A percentile compares a stretch with the other conserved stretches of the same genome.
phyloP scores from a whole-genome alignment of 108 stramenopile species.

The Nitzschia sp. region DNA sequence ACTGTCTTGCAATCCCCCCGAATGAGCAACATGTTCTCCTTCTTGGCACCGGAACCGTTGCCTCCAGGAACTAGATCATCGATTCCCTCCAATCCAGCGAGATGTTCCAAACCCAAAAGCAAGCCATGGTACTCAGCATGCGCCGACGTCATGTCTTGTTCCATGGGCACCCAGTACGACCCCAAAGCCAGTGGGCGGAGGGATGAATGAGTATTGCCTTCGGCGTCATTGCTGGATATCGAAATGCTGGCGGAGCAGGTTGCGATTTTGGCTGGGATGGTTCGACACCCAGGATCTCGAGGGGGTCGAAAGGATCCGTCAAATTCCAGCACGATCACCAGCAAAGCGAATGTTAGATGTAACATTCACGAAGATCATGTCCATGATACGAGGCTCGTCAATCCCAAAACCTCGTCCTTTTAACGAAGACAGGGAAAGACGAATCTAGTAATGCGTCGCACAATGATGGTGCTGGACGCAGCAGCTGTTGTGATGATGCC shows the following conservation, averaged over 20 bases:
- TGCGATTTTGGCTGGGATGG: slow-evolving; percentile 23
- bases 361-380: too few species aligned
- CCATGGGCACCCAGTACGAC: slow-evolving; percentile 33
- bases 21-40: slow-evolving; percentile 28
- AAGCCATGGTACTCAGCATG: slow-evolving; percentile 69
- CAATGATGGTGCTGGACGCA: too few species aligned
- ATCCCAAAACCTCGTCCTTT: too few species aligned
- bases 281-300: slow-evolving; percentile 50
- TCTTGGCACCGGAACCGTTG: not conserved
- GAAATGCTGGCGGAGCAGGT: slow-evolving; percentile 15
- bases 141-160: slow-evolving; percentile 57
- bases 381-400: too few species aligned
- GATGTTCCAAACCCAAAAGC: slow-evolving; percentile 57
- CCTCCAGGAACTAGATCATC: not conserved
- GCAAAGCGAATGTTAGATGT: not conserved
- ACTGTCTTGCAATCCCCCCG: slow-evolving; percentile 80
- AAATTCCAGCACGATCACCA: slow-evolving; percentile 39
- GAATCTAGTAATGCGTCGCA: too few species aligned
- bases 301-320: slow-evolving; percentile 75
- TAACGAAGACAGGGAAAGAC: too few species aligned
- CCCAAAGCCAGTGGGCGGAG: slow-evolving; percentile 38
- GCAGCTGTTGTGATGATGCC: too few species aligned
- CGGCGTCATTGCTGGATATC: not conserved
- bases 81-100: not conserved
- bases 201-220: not conserved